phyloP scores from a whole-genome alignment of 2,329 filamentous ascomycete species.

The Fonsecaea pedrosoi region DNA sequence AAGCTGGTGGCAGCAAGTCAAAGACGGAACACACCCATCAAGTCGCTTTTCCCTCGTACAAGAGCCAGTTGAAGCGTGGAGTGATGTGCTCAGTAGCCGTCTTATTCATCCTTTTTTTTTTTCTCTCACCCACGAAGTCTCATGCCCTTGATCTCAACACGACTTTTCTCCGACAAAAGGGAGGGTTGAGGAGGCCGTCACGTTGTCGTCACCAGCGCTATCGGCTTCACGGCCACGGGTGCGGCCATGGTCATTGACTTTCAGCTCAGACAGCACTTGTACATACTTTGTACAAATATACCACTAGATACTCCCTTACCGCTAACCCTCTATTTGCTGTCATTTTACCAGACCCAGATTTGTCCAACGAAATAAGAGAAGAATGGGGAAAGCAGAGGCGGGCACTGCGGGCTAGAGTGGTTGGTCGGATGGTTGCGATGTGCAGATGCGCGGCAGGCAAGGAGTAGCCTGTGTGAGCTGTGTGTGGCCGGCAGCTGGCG shows the following conservation, averaged over 20 bases:
- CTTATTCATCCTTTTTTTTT: not conserved
- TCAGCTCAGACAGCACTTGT: not conserved
- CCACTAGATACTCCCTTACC: not conserved
- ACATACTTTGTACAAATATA: not conserved
- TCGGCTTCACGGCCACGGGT: not conserved
- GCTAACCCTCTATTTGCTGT: not conserved
- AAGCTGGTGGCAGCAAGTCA: not conserved
- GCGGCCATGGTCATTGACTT: not conserved
- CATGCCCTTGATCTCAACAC: not conserved
- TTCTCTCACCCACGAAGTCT: not conserved
- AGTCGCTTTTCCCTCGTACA: not conserved
- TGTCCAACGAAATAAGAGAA: not conserved
- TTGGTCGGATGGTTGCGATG: not conserved
- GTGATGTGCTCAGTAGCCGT: constrained; percentile 3
- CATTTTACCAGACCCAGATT: not conserved
- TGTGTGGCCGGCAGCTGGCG: constrained; percentile 24
- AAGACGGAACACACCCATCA: constrained; percentile 4
- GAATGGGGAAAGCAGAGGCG: not conserved
- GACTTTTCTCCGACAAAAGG: not conserved
- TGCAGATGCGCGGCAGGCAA: constrained; percentile 3
- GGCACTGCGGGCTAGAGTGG: not conserved
- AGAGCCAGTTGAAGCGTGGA: not conserved
- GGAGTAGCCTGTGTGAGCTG: constrained; percentile 9
- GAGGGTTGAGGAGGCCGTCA: constrained; percentile 2
- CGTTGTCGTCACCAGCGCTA: constrained; percentile 5